Evolutionary conservation across 148 eudicot genomes (phyloP).

Genomic region (Heliamphora exappendiculata): DNA sequence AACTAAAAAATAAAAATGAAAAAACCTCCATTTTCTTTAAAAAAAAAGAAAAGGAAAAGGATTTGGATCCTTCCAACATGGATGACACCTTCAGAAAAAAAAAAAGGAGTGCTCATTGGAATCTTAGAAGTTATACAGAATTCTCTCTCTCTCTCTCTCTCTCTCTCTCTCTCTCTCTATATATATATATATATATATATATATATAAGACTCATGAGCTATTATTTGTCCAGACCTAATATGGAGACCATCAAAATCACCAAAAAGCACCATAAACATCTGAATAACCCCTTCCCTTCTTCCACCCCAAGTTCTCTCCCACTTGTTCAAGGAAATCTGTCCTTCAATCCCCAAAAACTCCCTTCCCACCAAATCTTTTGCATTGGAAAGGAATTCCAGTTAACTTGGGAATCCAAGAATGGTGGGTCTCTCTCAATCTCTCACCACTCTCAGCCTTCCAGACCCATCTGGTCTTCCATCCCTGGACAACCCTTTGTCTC

Average conservation of each 20-base stretch:
- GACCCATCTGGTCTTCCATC: constrained; percentile 66
- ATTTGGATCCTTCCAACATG: too few species aligned
- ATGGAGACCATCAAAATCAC: constrained; percentile 68
- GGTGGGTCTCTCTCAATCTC: constrained; percentile 66
- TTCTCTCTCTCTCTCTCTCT: background rate
- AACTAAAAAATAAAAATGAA: too few species aligned
- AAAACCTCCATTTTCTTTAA: too few species aligned
- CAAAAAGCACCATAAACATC: constrained; percentile 79
- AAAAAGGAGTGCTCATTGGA: background rate
- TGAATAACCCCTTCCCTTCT: constrained; percentile 90
- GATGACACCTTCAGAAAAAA: background rate
- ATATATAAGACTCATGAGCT: background rate
- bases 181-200: background rate
- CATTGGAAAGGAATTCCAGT: constrained; percentile 64
- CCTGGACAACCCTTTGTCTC: constrained; percentile 83
- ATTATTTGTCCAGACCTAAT: constrained; percentile 7
- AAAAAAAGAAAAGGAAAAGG: too few species aligned
- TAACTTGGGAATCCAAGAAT: constrained; percentile 47
- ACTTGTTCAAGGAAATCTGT: constrained; percentile 46
- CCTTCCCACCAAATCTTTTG: constrained; percentile 40
- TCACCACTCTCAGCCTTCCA: constrained; percentile 47
- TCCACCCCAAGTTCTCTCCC: constrained; percentile 61
- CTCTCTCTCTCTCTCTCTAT: too few species aligned
- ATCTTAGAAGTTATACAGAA: background rate
- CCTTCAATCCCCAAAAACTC: constrained; percentile 40